Evolutionary conservation across 495 filamentous ascomycete species (phyloP).

Genomic region (Patellaria atrata): DNA sequence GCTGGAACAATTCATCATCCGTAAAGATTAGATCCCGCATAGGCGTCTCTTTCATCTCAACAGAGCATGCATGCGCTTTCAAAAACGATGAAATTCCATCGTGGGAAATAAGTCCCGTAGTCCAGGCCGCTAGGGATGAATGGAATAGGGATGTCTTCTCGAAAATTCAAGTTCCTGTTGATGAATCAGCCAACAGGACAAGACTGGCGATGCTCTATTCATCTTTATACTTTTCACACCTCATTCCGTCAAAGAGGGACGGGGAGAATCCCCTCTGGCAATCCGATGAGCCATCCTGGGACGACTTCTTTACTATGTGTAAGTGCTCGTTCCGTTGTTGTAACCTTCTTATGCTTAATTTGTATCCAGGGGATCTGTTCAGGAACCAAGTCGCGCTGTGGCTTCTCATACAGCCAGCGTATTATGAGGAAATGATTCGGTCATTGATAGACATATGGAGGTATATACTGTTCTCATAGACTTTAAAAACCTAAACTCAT

Average conservation of each 20-base stretch:
- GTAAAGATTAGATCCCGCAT: constrained; percentile 20
- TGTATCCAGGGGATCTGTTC: constrained; percentile 23
- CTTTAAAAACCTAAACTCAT: no score
- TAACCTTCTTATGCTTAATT: background rate
- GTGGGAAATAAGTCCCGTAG: constrained; percentile 21
- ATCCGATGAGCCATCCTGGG: constrained; percentile 23
- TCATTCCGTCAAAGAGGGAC: constrained; percentile 24
- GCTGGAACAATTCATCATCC: constrained; percentile 13
- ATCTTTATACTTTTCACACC: constrained; percentile 23
- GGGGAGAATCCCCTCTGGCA: constrained; percentile 27
- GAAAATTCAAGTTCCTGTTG: constrained; percentile 21
- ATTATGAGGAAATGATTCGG: constrained; percentile 21
- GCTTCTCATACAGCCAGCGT: constrained; percentile 23
- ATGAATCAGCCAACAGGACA: constrained; percentile 18
- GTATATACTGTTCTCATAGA: no score
- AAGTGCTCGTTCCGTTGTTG: background rate
- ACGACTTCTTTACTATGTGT: constrained; percentile 26
- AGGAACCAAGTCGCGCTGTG: constrained; percentile 21
- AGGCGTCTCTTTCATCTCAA: constrained; percentile 25
- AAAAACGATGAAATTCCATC: constrained; percentile 22
- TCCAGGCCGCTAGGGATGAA: constrained; percentile 15
- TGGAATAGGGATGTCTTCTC: constrained; percentile 28
- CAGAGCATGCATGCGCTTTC: constrained; percentile 24
- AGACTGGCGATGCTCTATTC: constrained; percentile 24
- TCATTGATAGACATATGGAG: constrained; percentile 26